Evolutionary conservation across 768 basidiomycete species (phyloP).

Genomic region (Neoboletus magnificus): DNA sequence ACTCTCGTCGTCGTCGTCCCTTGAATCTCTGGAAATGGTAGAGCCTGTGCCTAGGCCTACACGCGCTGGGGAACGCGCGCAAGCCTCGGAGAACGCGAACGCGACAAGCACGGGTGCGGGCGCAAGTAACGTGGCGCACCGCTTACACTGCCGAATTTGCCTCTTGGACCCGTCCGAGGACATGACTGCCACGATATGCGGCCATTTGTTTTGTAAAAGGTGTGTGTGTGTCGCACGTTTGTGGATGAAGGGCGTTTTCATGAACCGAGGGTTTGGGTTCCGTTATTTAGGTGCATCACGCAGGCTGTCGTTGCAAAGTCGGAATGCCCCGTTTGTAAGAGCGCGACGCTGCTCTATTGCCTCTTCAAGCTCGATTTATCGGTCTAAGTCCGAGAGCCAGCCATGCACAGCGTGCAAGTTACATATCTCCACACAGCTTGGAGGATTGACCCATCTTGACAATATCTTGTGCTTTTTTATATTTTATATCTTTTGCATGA

Average conservation of each 20-base stretch:
- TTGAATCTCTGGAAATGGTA: constrained; percentile 16
- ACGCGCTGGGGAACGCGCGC: neutral
- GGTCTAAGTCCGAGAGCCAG: neutral
- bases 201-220: constrained; percentile 60
- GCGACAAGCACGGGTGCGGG: neutral
- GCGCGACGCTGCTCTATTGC: constrained; percentile 51
- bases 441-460: neutral
- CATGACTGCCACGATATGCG: constrained; percentile 58
- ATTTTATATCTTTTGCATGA: neutral
- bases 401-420: neutral
- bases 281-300: constrained; percentile 43
- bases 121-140: constrained; percentile 1
- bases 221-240: constrained; percentile 21
- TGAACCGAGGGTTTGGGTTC: neutral
- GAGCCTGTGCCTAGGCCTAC: neutral
- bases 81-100: neutral
- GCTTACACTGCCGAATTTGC: constrained; percentile 51
- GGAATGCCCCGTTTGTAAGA: constrained; percentile 51
- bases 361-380: constrained; percentile 50
- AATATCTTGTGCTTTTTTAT: neutral
- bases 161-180: constrained; percentile 47
- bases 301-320: constrained; percentile 44
- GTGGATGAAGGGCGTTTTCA: neutral
- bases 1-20: constrained; percentile 25
- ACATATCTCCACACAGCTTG: neutral